These are phyloP conservation scores for Buddleja alternifolia DNA, from an alignment of 257 asterid species.

Conservation along the genomic window DNA sequence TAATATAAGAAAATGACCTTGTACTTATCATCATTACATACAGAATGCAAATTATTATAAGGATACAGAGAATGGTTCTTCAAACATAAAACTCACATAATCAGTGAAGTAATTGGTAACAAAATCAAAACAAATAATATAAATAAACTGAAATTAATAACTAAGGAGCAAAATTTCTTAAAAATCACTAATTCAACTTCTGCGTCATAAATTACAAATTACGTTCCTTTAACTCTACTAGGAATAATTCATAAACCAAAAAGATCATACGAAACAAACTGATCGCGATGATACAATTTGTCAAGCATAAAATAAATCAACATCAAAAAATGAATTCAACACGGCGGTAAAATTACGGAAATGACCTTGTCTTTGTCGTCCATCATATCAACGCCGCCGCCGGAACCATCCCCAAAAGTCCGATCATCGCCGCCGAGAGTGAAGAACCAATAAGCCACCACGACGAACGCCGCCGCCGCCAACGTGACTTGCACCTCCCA, in stretches of 20 bases:
- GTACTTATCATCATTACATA: conserved; percentile 12
- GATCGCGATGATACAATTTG: conserved; percentile 28
- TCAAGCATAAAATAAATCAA: conserved; percentile 10
- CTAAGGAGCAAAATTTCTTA: conserved; percentile 24
- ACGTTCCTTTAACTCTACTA: conserved; percentile 24
- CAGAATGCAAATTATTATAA: conserved; percentile 12
- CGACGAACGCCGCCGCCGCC: conserved; percentile 68
- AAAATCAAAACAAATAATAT: not conserved
- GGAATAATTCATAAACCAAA: conserved; percentile 13
- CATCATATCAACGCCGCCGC: conserved; percentile 47
- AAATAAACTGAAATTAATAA: not conserved
- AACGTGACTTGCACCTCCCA: conserved; percentile 87
- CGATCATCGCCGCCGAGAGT: conserved; percentile 54
- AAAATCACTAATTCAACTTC: conserved; percentile 8
- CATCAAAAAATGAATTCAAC: conserved; percentile 24
- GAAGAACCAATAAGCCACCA: conserved; percentile 67
- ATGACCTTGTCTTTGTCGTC: conserved; percentile 59
- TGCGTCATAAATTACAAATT: conserved; percentile 10
- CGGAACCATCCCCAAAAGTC: conserved; percentile 25
- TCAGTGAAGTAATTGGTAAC: not conserved
- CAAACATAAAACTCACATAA: conserved; percentile 2
- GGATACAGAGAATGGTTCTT: conserved; percentile 12
- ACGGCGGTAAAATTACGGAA: conserved; percentile 25
- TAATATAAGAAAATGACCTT: not conserved
- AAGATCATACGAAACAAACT: conserved; percentile 19